These are phyloP conservation scores for Ilex paraguariensis DNA, from an alignment of 305 asterid species.

Conservation along the genomic window DNA sequence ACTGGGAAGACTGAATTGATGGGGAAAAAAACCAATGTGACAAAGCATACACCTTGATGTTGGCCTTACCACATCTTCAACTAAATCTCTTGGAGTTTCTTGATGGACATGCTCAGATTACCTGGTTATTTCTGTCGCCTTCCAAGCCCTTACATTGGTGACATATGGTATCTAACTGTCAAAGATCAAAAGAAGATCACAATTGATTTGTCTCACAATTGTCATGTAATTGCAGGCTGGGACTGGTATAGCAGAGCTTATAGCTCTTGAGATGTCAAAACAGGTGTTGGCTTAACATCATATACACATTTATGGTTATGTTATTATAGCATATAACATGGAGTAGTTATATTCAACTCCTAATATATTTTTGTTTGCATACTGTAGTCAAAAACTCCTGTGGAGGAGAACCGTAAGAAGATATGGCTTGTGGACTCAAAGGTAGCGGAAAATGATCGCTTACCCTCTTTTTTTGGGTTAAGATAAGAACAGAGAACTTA, in stretches of 20 bases:
- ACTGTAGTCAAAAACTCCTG: slow-evolving; percentile 40
- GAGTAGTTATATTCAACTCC: no score
- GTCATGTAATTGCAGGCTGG: slow-evolving; percentile 64
- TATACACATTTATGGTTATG: no score
- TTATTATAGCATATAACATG: no score
- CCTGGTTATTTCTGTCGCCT: not conserved
- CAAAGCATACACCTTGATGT: no score
- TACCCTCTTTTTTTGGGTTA: not conserved
- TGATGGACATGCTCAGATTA: no score
- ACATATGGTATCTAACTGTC: no score
- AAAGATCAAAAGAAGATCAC: not conserved
- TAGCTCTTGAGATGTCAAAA: slow-evolving; percentile 77
- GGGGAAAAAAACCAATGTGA: no score
- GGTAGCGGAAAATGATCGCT: slow-evolving; percentile 27
- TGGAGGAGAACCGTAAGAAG: slow-evolving; percentile 64
- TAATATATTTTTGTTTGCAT: not conserved
- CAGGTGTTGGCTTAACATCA: slow-evolving; percentile 35
- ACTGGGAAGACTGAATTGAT: no score
- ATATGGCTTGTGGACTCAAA: slow-evolving; percentile 87
- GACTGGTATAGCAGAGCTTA: slow-evolving; percentile 86
- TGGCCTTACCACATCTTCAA: no score
- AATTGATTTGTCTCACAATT: not conserved
- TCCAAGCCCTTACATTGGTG: not conserved
- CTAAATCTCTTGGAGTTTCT: no score
- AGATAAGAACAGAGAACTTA: not conserved